Base-by-base conservation (phyloP, 306 rosid genomes). In the Vigna hirtella region DNA sequence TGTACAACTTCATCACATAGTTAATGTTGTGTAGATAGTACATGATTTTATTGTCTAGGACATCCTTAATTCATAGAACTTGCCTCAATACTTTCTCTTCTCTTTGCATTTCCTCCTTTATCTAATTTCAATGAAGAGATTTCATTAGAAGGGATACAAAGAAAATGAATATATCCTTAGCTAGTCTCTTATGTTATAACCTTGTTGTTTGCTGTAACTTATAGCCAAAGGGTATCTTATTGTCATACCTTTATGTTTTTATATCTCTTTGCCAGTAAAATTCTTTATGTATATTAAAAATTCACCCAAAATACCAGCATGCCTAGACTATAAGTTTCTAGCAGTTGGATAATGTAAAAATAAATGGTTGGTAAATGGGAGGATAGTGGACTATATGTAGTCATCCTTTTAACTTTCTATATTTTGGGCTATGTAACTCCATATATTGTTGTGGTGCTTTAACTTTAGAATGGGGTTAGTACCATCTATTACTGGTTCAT, bases 1-100 rank as follows among this genome's bases (percentile, higher is more conserved):
- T 15, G 56, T 50, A 9, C 2, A 50, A 50, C 56, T 50, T 16
- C 9, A 50, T 16, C 56, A 50, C 56, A 16, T 3, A 16, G 56
- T 50, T 6, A 53, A 53, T 53, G 11, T 52, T 22, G 28, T 7
- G 20, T 18, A 2, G 59, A 18, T 53, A 13, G 42, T 22, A n/a
- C 15, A n/a, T 72, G 74, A 72, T 70, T 68, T 28, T 68, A 49
- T 2, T 73, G 32, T 65, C n/a, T n/a, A 63, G n/a, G 11, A 14
- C 26, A 7, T 64, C 69, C 69, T 64, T 64, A 38, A 57, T 11
- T 57, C 16, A 24, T 57, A 58, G 36, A 24, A 18, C 13, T 55
- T 20, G 38, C 9, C 17, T 7, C 5, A 26, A 58, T 24, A 5
- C 1, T 7, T 53, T 53, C 24, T 53, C 28, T 18, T 53, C 24